Conservation (phyloP, 768 basidiomycete species). For the Suillus clintonianus region DNA sequence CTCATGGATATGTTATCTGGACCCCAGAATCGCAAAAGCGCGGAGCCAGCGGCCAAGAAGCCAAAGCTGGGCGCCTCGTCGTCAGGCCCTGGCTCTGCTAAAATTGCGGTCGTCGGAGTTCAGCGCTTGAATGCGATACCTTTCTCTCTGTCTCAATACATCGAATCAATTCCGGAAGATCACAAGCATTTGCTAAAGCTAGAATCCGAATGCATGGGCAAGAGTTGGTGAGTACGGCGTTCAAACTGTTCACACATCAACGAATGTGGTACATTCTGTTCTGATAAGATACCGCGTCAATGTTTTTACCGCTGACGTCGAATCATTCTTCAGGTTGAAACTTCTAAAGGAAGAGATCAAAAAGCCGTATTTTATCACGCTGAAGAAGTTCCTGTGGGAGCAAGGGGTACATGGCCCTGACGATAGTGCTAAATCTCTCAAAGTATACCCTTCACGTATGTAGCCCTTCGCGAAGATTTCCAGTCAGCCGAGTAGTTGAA, state of each 20-base stretch:
- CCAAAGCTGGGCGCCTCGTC: conserved; percentile 37
- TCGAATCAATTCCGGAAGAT: conserved; percentile 56
- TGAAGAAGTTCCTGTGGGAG: conserved; percentile 70
- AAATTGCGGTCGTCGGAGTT: conserved; percentile 8
- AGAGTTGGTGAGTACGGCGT: conserved; percentile 54
- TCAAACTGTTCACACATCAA: not conserved
- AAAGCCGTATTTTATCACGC: conserved; percentile 72
- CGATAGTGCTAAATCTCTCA: conserved; percentile 46
- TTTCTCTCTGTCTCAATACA: conserved; percentile 59
- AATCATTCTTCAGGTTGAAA: conserved; percentile 56
- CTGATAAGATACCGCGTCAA: not conserved
- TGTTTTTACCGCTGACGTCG: conserved; percentile 9
- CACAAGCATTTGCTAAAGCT: conserved; percentile 59
- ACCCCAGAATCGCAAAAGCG: conserved; percentile 23
- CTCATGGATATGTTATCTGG: conserved; percentile 63
- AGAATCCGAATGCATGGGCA: conserved; percentile 74
- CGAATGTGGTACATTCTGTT: not conserved
- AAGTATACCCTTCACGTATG: conserved; percentile 79
- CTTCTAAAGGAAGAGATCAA: conserved; percentile 72
- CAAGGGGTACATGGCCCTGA: conserved; percentile 59
- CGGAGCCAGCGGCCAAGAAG: conserved; percentile 47
- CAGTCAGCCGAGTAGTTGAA: conserved; percentile 3
- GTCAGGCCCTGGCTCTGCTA: conserved; percentile 17
- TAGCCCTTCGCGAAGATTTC: conserved; percentile 26
- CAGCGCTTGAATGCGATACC: conserved; percentile 63